Percentiles rank a stretch among this genome's conserved stretches.
Evolutionary conservation across 2,329 filamentous ascomycete genomes (phyloP).

Genomic region (Exophiala aquamarina): DNA sequence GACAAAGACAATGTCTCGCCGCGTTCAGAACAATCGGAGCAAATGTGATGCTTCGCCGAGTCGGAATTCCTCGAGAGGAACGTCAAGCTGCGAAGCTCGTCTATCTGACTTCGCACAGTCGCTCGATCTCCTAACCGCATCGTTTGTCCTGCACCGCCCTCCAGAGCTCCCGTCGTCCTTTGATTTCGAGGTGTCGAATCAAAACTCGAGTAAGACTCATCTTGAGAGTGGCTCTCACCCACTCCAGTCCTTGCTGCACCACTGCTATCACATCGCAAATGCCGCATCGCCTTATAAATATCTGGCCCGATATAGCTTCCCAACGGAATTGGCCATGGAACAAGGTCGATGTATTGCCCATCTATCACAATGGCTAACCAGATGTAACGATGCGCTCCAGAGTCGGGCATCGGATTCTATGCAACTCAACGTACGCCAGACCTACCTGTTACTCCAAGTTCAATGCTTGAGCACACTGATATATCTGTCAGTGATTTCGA

Average conservation of each 20-base stretch:
- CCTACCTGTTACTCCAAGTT: background rate
- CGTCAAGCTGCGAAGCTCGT: background rate
- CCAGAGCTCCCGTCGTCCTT: slow-evolving; percentile 1
- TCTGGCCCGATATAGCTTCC: background rate
- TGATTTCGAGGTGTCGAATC: background rate
- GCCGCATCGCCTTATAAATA: background rate
- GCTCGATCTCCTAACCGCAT: background rate
- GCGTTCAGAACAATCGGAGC: background rate
- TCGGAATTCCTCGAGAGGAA: background rate
- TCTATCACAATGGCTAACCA: slow-evolving; percentile 1
- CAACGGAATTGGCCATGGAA: background rate
- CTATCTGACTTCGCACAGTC: background rate
- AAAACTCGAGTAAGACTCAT: background rate
- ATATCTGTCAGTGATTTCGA: background rate
- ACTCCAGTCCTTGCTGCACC: background rate
- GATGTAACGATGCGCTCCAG: background rate
- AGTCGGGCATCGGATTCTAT: background rate
- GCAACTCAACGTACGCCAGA: background rate
- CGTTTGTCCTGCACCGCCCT: background rate
- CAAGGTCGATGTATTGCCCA: slow-evolving; percentile 1
- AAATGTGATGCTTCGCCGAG: background rate
- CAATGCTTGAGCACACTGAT: slow-evolving; percentile 4
- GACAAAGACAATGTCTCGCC: background rate
- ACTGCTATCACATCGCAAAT: slow-evolving; percentile 4
- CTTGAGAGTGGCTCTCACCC: background rate